A percentile compares a stretch with the other conserved stretches of the same genome.
Conservation (phyloP, 176 grass and related monocot species). For the Tillandsia fasciculata region DNA sequence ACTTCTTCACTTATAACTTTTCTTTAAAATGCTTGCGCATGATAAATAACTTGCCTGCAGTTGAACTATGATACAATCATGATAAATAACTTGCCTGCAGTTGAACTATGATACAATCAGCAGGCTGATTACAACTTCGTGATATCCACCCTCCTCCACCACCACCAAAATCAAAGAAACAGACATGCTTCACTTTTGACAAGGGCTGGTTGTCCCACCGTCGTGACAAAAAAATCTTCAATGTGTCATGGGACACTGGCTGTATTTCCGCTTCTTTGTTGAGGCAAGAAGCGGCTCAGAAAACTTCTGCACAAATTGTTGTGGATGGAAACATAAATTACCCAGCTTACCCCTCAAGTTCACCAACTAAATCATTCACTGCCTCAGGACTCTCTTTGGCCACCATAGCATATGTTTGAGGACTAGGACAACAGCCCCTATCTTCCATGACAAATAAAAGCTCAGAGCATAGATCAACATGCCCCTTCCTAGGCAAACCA, state of each 20-base stretch:
- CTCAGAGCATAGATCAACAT: constrained; percentile 46
- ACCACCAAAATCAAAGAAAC: not conserved
- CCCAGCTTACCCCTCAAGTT: constrained; percentile 27
- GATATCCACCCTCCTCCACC: not conserved
- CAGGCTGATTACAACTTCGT: not conserved
- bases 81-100: not conserved
- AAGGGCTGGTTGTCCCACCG: not conserved
- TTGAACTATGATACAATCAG: not conserved
- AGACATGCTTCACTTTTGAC: not conserved
- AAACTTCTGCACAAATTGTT: constrained; percentile 8
- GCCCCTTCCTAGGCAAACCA: constrained; percentile 47
- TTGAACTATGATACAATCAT: not conserved
- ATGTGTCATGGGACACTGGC: not conserved
- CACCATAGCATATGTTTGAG: constrained; percentile 51
- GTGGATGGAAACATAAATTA: constrained; percentile 5
- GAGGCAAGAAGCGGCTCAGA: constrained; percentile 14
- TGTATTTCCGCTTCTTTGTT: not conserved
- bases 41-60: not conserved
- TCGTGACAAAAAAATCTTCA: not conserved
- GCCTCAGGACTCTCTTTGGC: constrained; percentile 33
- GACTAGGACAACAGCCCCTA: constrained; percentile 35
- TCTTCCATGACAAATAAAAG: constrained; percentile 60
- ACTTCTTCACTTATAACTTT: not conserved
- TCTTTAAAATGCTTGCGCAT: not conserved
- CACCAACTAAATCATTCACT: constrained; percentile 21